A percentile compares a stretch with the other conserved stretches of the same genome.
These are phyloP conservation scores for Volvariella surrecta DNA, from an alignment of 1,284 basidiomycete species.

Conservation along the genomic window DNA sequence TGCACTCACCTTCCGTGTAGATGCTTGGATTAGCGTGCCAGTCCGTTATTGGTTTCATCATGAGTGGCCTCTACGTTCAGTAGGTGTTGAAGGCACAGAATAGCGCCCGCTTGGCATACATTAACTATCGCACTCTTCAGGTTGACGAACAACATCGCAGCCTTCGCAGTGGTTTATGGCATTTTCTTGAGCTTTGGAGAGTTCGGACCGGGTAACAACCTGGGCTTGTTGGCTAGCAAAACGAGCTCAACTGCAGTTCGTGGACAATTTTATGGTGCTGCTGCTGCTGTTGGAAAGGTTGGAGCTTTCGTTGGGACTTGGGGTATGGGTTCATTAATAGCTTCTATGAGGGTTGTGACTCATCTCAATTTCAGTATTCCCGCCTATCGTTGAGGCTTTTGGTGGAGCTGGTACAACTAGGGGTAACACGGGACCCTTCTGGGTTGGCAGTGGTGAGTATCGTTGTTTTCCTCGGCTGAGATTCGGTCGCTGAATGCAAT, in stretches of 20 bases:
- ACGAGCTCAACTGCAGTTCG: slow-evolving; percentile 78
- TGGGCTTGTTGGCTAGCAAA: slow-evolving; percentile 78
- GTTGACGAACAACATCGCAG: slow-evolving; percentile 59
- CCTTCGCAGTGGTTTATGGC: slow-evolving; percentile 84
- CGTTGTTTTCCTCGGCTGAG: not conserved
- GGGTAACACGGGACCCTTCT: slow-evolving; percentile 77
- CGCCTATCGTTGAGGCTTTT: slow-evolving; percentile 63
- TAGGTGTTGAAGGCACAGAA: slow-evolving; percentile 40
- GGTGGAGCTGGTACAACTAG: slow-evolving; percentile 37
- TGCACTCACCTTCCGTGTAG: slow-evolving; percentile 20
- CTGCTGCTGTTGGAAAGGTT: slow-evolving; percentile 87
- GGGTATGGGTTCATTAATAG: slow-evolving; percentile 35
- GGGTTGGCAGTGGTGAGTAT: slow-evolving; percentile 59
- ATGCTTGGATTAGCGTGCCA: slow-evolving; percentile 65
- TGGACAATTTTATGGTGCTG: slow-evolving; percentile 80
- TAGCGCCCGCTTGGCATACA: no score
- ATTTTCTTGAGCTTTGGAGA: slow-evolving; percentile 87
- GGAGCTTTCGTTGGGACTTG: slow-evolving; percentile 83
- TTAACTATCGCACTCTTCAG: no score
- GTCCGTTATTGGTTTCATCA: slow-evolving; percentile 73
- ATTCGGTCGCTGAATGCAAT: slow-evolving; percentile 3
- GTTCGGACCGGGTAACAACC: slow-evolving; percentile 72
- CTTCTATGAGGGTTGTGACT: not conserved
- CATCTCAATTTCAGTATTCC: slow-evolving; percentile 42
- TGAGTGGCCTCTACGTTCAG: slow-evolving; percentile 70